These are phyloP conservation scores for Nicotiana otophora DNA, from an alignment of 257 asterid genomes.

Conservation along the genomic window DNA sequence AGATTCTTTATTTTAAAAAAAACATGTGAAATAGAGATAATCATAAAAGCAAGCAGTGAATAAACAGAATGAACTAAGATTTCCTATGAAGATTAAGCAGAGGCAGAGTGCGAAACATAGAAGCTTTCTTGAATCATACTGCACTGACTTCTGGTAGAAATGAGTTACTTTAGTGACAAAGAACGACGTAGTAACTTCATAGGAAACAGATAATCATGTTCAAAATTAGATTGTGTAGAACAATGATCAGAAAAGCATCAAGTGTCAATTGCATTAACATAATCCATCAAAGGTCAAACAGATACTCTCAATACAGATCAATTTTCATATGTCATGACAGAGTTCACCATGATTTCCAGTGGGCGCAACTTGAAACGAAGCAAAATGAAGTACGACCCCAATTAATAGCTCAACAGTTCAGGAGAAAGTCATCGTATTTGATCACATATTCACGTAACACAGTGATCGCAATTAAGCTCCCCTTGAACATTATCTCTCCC, in stretches of 20 bases:
- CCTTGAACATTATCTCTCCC: too few relatives aligned
- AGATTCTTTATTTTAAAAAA: not conserved
- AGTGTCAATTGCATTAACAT: not conserved
- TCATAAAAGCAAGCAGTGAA: not conserved
- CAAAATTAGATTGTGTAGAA: not conserved
- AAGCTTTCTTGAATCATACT: not conserved
- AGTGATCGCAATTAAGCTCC: too few relatives aligned
- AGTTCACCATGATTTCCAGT: not conserved
- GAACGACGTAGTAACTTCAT: not conserved
- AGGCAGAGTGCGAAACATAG: not conserved
- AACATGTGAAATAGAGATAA: not conserved
- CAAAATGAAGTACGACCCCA: not conserved
- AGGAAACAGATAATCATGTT: not conserved
- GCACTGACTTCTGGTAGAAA: not conserved
- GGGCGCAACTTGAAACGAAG: not conserved
- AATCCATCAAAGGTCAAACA: not conserved
- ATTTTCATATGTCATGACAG: not conserved
- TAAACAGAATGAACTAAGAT: not conserved
- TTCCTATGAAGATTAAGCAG: not conserved
- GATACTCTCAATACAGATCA: not conserved
- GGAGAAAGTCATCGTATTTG: too few relatives aligned
- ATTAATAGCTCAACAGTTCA: not conserved
- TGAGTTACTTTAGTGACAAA: not conserved
- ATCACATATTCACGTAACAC: too few relatives aligned
- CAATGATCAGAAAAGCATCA: not conserved